Evolutionary conservation across 2,329 filamentous ascomycete genomes (phyloP).

Genomic region (Beauveria brongniartii): DNA sequence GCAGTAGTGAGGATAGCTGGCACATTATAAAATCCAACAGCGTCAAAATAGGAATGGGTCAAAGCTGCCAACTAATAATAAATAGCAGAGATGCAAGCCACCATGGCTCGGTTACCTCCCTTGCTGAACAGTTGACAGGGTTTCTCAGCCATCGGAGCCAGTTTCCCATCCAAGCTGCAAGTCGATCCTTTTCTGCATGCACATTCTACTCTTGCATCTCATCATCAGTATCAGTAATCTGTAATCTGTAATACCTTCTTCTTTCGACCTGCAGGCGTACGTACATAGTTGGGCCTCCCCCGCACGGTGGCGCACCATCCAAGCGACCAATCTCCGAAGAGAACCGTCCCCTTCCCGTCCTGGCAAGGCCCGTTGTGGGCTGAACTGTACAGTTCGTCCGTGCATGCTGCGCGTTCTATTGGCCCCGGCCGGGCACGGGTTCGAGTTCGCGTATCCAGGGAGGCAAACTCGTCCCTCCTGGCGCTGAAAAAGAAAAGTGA

Average conservation of each 20-base stretch:
- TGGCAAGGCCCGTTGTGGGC: not conserved
- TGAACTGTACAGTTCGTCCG: not conserved
- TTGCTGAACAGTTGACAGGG: too few relatives aligned
- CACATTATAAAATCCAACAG: not conserved
- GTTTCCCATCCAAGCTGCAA: not conserved
- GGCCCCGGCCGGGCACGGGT: not conserved
- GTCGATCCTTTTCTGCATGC: not conserved
- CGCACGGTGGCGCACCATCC: conserved; percentile 3
- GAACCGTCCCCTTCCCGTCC: not conserved
- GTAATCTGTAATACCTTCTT: not conserved
- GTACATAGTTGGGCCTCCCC: not conserved
- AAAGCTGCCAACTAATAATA: not conserved
- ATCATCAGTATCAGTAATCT: too few relatives aligned
- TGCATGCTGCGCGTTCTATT: not conserved
- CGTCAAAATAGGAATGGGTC: not conserved
- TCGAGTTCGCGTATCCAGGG: not conserved
- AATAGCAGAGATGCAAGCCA: not conserved
- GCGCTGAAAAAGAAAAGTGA: not conserved
- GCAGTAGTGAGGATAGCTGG: not conserved
- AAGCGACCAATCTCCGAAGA: conserved; percentile 4
- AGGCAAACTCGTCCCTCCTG: not conserved
- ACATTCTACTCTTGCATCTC: not conserved
- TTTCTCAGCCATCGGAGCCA: too few relatives aligned
- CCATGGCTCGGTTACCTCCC: not conserved
- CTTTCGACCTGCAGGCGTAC: not conserved